Evolutionary conservation across 2,329 filamentous ascomycete species (phyloP).

Genomic region (Aspergillus pseudonomiae): DNA sequence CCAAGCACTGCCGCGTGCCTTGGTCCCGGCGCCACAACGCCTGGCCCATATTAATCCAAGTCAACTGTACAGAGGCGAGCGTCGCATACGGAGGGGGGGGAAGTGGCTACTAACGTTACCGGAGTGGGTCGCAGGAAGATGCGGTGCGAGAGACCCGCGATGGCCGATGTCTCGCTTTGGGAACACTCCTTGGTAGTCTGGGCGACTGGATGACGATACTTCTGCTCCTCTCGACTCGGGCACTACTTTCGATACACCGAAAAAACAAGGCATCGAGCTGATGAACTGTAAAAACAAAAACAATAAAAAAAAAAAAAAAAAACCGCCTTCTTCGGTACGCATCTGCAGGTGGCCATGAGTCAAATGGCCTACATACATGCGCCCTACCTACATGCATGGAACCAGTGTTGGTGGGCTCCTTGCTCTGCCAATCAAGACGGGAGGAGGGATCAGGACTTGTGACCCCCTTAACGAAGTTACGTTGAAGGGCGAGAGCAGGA

Average conservation of each 20-base stretch:
- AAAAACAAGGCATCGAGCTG: slow-evolving; percentile 3
- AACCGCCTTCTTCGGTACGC: slow-evolving; percentile 1
- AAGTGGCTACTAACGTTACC: slow-evolving; percentile 4
- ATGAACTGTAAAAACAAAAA: too few relatives aligned
- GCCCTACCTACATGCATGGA: slow-evolving; percentile 18
- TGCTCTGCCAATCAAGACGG: slow-evolving; percentile 4
- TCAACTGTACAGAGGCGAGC: not conserved
- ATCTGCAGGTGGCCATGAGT: slow-evolving; percentile 23
- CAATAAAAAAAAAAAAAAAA: too few relatives aligned
- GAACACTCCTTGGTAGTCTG: not conserved
- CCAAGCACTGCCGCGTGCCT: slow-evolving; percentile 11
- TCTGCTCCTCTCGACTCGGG: not conserved
- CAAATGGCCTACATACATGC: slow-evolving; percentile 21
- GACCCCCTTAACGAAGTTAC: not conserved
- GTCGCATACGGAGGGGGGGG: not conserved
- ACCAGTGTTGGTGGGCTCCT: slow-evolving; percentile 14
- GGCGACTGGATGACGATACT: not conserved
- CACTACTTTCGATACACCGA: not conserved
- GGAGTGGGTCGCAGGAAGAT: slow-evolving; percentile 10
- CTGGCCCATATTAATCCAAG: slow-evolving; percentile 8
- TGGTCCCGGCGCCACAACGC: slow-evolving; percentile 15
- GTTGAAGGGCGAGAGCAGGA: not conserved
- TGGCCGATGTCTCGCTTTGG: not conserved
- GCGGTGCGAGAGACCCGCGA: not conserved
- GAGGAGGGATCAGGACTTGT: not conserved